These are phyloP conservation scores for Boletus bicolor DNA, from an alignment of 768 basidiomycete genomes.

Conservation along the genomic window DNA sequence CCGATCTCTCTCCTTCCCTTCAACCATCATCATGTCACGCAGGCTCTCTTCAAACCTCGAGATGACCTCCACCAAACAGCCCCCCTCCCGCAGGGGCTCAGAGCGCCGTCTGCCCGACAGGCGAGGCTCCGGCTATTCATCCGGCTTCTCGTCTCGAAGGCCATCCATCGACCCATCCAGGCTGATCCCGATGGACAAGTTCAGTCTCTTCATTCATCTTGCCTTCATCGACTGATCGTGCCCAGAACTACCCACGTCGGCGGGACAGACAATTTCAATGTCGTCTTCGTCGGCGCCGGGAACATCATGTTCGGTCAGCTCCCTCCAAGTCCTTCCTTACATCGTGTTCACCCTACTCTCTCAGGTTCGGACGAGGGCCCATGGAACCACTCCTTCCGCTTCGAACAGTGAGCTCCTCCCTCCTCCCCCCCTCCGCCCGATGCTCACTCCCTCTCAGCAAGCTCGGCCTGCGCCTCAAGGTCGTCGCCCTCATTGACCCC, in stretches of 20 bases:
- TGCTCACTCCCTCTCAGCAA: constrained; percentile 51
- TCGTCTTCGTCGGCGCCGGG: constrained; percentile 92
- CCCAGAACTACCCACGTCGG: constrained; percentile 48
- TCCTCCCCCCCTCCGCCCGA: not conserved
- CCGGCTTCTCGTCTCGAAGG: constrained; percentile 54
- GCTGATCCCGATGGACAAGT: constrained; percentile 82
- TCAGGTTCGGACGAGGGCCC: constrained; percentile 84
- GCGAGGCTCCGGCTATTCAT: constrained; percentile 44
- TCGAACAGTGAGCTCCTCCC: constrained; percentile 65
- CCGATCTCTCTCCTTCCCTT: not conserved
- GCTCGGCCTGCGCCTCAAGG: constrained; percentile 93
- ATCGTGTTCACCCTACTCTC: constrained; percentile 4
- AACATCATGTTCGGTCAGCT: constrained; percentile 94
- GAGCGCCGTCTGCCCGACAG: constrained; percentile 45
- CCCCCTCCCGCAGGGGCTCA: constrained; percentile 43
- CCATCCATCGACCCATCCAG: constrained; percentile 75
- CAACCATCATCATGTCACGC: constrained; percentile 24
- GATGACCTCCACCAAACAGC: constrained; percentile 31
- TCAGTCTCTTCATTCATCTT: constrained; percentile 16
- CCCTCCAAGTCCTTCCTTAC: not conserved
- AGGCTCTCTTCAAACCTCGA: constrained; percentile 29
- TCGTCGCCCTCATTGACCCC: constrained; percentile 93
- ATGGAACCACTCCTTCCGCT: constrained; percentile 91
- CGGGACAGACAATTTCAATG: constrained; percentile 79
- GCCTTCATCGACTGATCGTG: constrained; percentile 1